Conservation (phyloP, 2,329 filamentous ascomycete genomes). For the Cladorrhinum sp. region DNA sequence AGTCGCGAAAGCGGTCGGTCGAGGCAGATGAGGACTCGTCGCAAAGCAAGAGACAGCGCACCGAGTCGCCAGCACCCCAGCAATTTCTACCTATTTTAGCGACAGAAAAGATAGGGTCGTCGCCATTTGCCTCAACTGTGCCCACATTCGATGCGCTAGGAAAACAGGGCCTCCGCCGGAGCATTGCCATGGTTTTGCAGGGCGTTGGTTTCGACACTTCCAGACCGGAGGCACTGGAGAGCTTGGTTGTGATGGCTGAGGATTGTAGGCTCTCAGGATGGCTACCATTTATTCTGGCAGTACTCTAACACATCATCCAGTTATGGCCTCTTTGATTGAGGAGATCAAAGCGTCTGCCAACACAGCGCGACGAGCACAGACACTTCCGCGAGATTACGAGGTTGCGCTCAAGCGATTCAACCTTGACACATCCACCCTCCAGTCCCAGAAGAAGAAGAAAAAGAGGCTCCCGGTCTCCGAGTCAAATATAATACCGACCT, state of each 20-base stretch:
- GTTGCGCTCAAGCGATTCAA: slow-evolving; percentile 50
- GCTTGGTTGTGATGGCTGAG: slow-evolving; percentile 54
- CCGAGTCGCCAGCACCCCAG: slow-evolving; percentile 9
- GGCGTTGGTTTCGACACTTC: slow-evolving; percentile 58
- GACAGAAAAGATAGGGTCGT: slow-evolving; percentile 7
- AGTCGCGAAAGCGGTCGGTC: slow-evolving; percentile 38
- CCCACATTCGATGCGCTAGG: slow-evolving; percentile 24
- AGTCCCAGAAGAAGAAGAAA: slow-evolving; percentile 54
- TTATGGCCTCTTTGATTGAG: slow-evolving; percentile 47
- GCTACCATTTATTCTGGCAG: slow-evolving; percentile 24
- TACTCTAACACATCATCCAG: slow-evolving; percentile 33
- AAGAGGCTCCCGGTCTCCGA: slow-evolving; percentile 50
- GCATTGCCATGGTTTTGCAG: slow-evolving; percentile 53
- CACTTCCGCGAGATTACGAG: slow-evolving; percentile 57
- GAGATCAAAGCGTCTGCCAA: slow-evolving; percentile 47
- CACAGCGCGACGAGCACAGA: slow-evolving; percentile 49
- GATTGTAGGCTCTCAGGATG: slow-evolving; percentile 45
- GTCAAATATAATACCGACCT: slow-evolving; percentile 38
- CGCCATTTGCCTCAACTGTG: slow-evolving; percentile 7
- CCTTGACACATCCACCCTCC: slow-evolving; percentile 48
- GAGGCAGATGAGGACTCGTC: slow-evolving; percentile 29
- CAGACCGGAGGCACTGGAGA: slow-evolving; percentile 55
- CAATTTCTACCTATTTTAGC: slow-evolving; percentile 11
- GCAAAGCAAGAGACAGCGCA: slow-evolving; percentile 33
- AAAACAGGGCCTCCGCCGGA: slow-evolving; percentile 46